Percentiles rank a stretch among this genome's conserved stretches.
These are phyloP conservation scores for Scleroderma bovista DNA, from an alignment of 768 basidiomycete species.

Conservation along the genomic window DNA sequence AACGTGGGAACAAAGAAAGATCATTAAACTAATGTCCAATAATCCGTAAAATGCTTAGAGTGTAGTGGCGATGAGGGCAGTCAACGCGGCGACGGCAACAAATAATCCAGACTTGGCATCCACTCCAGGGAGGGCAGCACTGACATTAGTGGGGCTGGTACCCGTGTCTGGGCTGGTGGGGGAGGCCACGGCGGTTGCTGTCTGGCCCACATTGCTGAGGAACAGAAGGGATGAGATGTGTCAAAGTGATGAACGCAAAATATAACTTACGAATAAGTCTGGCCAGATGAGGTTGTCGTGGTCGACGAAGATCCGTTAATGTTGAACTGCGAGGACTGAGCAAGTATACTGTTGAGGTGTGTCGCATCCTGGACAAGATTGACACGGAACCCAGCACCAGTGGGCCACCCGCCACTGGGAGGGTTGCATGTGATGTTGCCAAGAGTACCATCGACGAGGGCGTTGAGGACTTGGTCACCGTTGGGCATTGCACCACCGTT, in stretches of 20 bases:
- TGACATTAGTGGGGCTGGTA: slow-evolving; percentile 22
- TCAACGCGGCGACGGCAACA: slow-evolving; percentile 30
- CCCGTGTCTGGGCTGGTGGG: slow-evolving; percentile 22
- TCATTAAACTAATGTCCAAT: background rate
- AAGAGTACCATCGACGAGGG: slow-evolving; percentile 47
- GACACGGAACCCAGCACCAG: slow-evolving; percentile 59
- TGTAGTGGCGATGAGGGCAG: slow-evolving; percentile 25
- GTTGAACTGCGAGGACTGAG: slow-evolving; percentile 65
- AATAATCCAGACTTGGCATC: slow-evolving; percentile 29
- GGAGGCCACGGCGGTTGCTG: slow-evolving; percentile 25
- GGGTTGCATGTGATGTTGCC: slow-evolving; percentile 40
- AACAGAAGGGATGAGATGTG: background rate
- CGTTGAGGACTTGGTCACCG: slow-evolving; percentile 44
- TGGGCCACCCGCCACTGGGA: slow-evolving; percentile 61
- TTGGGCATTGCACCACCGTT: slow-evolving; percentile 27
- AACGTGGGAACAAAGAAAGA: slow-evolving; percentile 1
- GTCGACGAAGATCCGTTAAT: slow-evolving; percentile 29
- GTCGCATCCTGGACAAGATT: slow-evolving; percentile 56
- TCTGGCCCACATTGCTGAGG: background rate
- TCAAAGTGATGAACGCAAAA: background rate
- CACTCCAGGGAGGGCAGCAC: slow-evolving; percentile 27
- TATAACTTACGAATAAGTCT: slow-evolving; percentile 13
- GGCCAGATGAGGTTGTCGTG: slow-evolving; percentile 10
- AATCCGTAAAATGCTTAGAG: slow-evolving; percentile 11
- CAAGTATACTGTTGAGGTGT: slow-evolving; percentile 49